Conservation (phyloP, 2,329 filamentous ascomycete genomes). For the Ramularia endophylla region DNA sequence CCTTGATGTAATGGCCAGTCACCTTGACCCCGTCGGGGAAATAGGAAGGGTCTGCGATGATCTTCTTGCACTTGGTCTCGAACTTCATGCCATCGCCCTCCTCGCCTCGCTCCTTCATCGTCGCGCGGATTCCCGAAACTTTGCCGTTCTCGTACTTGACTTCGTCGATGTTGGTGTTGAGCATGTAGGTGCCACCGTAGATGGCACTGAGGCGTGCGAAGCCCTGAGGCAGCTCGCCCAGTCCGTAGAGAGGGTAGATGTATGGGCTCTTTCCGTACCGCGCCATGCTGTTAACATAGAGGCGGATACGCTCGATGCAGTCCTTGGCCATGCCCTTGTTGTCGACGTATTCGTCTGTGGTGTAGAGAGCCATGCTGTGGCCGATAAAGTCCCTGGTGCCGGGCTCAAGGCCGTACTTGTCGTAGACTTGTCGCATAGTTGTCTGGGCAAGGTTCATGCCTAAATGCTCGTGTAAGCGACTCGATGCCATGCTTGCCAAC, state of each 20-base stretch:
- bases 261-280: constrained; percentile 98
- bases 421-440: constrained; percentile 98
- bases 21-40: constrained; percentile 86
- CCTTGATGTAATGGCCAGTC: constrained; percentile 84
- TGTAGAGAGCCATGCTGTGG: constrained; percentile 96
- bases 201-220: constrained; percentile 97
- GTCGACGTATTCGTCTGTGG: constrained; percentile 80
- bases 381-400: constrained; percentile 93
- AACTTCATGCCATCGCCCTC: constrained; percentile 75
- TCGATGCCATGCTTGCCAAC: not conserved
- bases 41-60: constrained; percentile 94
- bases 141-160: constrained; percentile 70
- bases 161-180: constrained; percentile 92
- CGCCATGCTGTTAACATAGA: constrained; percentile 97
- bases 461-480: constrained; percentile 19
- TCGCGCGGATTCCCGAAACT: constrained; percentile 93
- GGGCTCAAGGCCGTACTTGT: constrained; percentile 91
- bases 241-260: constrained; percentile 97
- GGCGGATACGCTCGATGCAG: constrained; percentile 81
- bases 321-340: constrained; percentile 69
- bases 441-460: constrained; percentile 71
- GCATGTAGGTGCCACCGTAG: constrained; percentile 99
- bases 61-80: constrained; percentile 91
- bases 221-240: constrained; percentile 94
- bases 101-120: constrained; percentile 83